Percentiles rank a stretch among this genome's conserved stretches.
Evolutionary conservation across 1,284 basidiomycete species (phyloP).

Genomic region (Boletus smithii): DNA sequence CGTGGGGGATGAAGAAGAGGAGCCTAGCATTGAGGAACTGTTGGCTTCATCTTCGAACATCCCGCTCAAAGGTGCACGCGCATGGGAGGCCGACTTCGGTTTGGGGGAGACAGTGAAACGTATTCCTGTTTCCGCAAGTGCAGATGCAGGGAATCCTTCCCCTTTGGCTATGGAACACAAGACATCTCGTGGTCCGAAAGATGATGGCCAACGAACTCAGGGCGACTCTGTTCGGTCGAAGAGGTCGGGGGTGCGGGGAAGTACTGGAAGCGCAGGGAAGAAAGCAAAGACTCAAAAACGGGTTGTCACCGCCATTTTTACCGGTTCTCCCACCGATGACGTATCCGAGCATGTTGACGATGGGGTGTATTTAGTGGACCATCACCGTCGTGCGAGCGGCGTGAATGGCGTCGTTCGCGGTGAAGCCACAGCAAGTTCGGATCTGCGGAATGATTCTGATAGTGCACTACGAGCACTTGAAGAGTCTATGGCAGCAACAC

Average conservation of each 20-base stretch:
- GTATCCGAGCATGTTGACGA: not conserved
- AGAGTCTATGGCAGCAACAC: constrained; percentile 25
- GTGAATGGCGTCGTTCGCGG: not conserved
- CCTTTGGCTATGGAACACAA: not conserved
- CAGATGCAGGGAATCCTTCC: not conserved
- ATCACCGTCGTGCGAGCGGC: not conserved
- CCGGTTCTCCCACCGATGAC: constrained; percentile 14
- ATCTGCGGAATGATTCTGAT: constrained; percentile 7
- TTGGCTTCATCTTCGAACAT: constrained; percentile 20
- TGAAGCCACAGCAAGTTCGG: not conserved
- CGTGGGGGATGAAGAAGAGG: constrained; percentile 17
- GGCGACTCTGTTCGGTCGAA: constrained; percentile 3
- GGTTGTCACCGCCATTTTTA: constrained; percentile 34
- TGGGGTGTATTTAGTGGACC: not conserved
- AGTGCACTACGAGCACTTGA: constrained; percentile 17
- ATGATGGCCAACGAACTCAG: not conserved
- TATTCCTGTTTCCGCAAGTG: constrained; percentile 10
- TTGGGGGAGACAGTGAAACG: constrained; percentile 33
- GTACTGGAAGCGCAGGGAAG: constrained; percentile 9
- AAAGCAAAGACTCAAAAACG: constrained; percentile 14
- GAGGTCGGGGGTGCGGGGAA: not conserved
- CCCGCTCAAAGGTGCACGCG: constrained; percentile 27
- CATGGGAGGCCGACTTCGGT: constrained; percentile 30
- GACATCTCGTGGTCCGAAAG: not conserved
- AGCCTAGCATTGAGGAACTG: constrained; percentile 32